Conservation (phyloP, 2,329 filamentous ascomycete genomes). For the Fusarium domesticum region DNA sequence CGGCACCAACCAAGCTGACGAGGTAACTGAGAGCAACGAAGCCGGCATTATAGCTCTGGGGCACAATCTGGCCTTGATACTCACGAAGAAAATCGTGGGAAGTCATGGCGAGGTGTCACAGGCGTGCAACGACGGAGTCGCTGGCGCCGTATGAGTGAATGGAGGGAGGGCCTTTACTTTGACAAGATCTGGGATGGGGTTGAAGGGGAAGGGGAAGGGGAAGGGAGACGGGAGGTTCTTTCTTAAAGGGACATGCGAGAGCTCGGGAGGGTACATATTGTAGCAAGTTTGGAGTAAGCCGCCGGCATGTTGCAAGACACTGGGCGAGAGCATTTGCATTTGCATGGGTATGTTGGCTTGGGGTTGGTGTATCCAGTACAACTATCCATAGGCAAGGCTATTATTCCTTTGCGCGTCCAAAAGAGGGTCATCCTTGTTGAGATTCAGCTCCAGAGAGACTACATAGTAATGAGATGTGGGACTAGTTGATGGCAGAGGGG, state of each 20-base stretch:
- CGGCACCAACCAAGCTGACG: conserved; percentile 73
- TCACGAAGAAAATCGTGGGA: conserved; percentile 35
- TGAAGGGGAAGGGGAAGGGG: background rate
- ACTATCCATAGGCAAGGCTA: no score
- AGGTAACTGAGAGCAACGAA: conserved; percentile 71
- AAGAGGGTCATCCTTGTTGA: no score
- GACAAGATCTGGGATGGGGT: background rate
- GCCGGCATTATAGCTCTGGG: conserved; percentile 51
- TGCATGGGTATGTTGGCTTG: background rate
- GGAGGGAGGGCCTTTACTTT: conserved; percentile 3
- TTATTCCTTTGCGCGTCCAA: no score
- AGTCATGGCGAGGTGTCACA: conserved; percentile 19
- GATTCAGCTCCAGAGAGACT: no score
- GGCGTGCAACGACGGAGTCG: conserved; percentile 11
- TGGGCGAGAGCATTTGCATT: no score
- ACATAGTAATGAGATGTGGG: no score
- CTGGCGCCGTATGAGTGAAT: conserved; percentile 10
- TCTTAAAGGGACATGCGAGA: background rate
- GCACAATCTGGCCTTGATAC: conserved; percentile 46
- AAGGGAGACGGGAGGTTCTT: background rate
- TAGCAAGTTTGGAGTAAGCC: background rate
- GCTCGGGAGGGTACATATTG: background rate
- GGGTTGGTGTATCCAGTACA: no score
- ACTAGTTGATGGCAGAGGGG: no score
- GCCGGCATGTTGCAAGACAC: background rate